Percentiles rank a stretch among this genome's conserved stretches.
phyloP scores from a whole-genome alignment of 768 basidiomycete genomes.

The Rhodotorula sphaerocarpa region DNA sequence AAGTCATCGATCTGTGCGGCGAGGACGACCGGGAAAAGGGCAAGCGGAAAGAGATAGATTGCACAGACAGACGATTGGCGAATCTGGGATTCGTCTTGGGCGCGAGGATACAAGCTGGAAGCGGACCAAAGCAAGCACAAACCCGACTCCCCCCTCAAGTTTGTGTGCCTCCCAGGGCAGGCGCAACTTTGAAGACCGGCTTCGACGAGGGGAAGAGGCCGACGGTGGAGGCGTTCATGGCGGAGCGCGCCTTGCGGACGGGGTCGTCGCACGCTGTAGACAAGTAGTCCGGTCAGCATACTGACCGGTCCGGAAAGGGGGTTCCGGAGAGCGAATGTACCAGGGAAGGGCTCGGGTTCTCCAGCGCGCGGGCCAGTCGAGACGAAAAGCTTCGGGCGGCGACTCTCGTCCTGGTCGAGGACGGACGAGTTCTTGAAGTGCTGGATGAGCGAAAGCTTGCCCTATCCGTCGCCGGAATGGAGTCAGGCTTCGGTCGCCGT shows the following conservation, averaged over 20 bases:
- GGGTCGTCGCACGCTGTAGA: constrained; percentile 30
- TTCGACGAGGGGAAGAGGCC: constrained; percentile 27
- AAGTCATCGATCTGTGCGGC: no score
- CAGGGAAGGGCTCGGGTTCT: constrained; percentile 51
- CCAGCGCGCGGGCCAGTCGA: constrained; percentile 66
- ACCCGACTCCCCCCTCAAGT: no score
- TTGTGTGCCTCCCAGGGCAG: constrained; percentile 15
- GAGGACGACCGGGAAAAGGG: no score
- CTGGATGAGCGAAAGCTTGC: constrained; percentile 80
- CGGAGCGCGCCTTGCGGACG: constrained; percentile 30
- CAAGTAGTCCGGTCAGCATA: background rate
- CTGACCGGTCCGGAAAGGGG: no score
- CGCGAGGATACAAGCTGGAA: no score
- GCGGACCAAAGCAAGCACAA: no score
- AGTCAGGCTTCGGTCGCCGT: no score
- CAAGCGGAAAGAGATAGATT: no score
- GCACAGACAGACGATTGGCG: no score
- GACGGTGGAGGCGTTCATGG: constrained; percentile 20
- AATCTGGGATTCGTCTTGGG: no score
- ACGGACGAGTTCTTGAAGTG: constrained; percentile 87
- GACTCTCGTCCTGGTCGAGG: constrained; percentile 75
- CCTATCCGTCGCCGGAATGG: constrained; percentile 47
- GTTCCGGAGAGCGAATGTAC: no score
- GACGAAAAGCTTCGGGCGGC: constrained; percentile 70
- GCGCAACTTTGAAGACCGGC: constrained; percentile 31